phyloP scores from a whole-genome alignment of 805 yeast genomes.

The Soucietia sequanensis region DNA sequence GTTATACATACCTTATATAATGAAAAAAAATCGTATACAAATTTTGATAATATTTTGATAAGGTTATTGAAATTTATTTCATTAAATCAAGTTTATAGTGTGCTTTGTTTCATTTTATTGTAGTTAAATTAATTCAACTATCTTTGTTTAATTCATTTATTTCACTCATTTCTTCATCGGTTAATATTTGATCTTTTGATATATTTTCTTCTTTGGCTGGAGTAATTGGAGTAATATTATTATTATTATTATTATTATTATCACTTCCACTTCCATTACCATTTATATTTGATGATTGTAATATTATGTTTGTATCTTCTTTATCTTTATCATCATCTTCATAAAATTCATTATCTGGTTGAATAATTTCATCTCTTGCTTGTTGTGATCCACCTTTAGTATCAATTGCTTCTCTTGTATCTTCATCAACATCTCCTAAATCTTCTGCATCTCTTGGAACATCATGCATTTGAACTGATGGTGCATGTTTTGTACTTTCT shows the following conservation, averaged over 20 bases:
- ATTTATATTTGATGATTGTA: too few species aligned
- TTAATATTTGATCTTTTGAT: slow-evolving; percentile 11
- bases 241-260: too few species aligned
- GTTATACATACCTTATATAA: too few species aligned
- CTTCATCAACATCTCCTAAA: slow-evolving; percentile 84
- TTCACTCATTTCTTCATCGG: slow-evolving; percentile 38
- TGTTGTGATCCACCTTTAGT: slow-evolving; percentile 88
- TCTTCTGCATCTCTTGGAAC: slow-evolving; percentile 91
- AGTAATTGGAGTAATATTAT: too few species aligned
- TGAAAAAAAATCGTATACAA: too few species aligned
- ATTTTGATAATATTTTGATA: too few species aligned
- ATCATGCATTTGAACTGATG: slow-evolving; percentile 91
- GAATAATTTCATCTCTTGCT: slow-evolving; percentile 74
- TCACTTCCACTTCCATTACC: too few species aligned
- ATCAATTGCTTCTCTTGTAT: slow-evolving; percentile 72
- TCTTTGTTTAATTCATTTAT: slow-evolving; percentile 33
- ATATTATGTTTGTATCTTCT: slow-evolving; percentile 35
- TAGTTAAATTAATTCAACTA: background rate
- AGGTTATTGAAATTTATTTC: too few species aligned
- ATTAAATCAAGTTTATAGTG: too few species aligned
- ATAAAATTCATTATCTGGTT: slow-evolving; percentile 75
- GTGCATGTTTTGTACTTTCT: slow-evolving; percentile 91
- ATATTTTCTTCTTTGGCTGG: background rate
- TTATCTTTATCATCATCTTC: slow-evolving; percentile 55
- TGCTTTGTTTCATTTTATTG: background rate